Conservation (phyloP, 2,329 filamentous ascomycete genomes). For the Trichothecium roseum region DNA sequence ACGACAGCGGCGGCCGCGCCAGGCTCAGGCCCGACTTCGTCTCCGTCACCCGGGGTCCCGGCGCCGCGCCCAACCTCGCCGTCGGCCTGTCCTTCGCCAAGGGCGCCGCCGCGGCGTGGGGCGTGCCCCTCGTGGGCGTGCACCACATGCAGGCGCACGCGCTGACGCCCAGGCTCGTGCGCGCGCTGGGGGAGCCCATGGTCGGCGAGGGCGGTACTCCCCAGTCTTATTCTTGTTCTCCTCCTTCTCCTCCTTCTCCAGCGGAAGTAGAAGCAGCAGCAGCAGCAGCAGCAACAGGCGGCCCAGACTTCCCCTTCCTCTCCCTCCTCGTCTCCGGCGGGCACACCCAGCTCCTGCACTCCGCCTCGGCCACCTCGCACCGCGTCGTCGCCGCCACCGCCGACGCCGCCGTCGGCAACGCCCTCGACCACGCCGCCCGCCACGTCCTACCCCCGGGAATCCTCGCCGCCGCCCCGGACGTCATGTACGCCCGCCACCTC, state of each 20-base stretch:
- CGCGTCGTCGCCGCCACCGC: constrained; percentile 58
- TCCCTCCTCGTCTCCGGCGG: constrained; percentile 86
- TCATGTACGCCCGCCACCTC: constrained; percentile 73
- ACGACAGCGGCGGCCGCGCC: constrained; percentile 8
- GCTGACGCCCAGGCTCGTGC: constrained; percentile 70
- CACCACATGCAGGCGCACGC: constrained; percentile 98
- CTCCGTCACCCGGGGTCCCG: constrained; percentile 82
- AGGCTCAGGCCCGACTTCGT: constrained; percentile 63
- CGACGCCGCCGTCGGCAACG: constrained; percentile 85
- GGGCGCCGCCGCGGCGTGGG: constrained; percentile 75
- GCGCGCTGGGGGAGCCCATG: constrained; percentile 38
- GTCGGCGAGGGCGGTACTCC: constrained; percentile 6
- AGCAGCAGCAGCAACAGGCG: constrained; percentile 1
- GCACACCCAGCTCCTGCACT: constrained; percentile 79
- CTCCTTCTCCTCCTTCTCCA: too few species aligned
- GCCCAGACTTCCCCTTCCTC: constrained; percentile 69
- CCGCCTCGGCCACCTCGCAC: constrained; percentile 57
- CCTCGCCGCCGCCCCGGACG: constrained; percentile 43
- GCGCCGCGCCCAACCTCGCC: constrained; percentile 70
- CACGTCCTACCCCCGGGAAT: constrained; percentile 56
- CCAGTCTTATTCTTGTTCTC: too few species aligned
- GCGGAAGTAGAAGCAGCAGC: background rate
- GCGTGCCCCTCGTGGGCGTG: constrained; percentile 71
- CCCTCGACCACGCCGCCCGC: constrained; percentile 79
- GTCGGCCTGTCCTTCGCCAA: constrained; percentile 79